Evolutionary conservation across 1,139 yeast genomes (phyloP).

Genomic region (Magnusiomyces suaveolens): DNA sequence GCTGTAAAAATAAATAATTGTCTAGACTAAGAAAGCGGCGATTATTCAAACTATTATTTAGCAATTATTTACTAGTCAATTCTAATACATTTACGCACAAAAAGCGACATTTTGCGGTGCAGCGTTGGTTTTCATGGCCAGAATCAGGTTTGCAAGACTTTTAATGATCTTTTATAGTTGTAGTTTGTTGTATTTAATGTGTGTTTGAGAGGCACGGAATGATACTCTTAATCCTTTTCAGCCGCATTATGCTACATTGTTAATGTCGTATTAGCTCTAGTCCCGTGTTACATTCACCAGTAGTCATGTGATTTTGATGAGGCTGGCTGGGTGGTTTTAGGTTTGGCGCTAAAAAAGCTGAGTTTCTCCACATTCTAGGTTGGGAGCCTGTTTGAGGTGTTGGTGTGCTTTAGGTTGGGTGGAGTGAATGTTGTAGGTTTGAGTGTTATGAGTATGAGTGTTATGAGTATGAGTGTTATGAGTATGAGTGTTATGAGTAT

Average conservation of each 20-base stretch:
- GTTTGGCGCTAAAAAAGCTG: not conserved
- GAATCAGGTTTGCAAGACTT: no score
- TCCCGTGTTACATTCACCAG: not conserved
- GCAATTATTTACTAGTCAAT: not conserved
- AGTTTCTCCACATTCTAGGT: not conserved
- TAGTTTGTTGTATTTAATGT: not conserved
- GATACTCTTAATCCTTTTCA: not conserved
- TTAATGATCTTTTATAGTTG: no score
- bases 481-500: no score
- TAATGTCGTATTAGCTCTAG: not conserved
- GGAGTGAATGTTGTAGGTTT: not conserved
- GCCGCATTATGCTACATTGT: not conserved
- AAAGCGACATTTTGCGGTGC: no score
- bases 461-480: no score
- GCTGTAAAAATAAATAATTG: no score
- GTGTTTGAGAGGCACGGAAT: not conserved
- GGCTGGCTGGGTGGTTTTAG: not conserved
- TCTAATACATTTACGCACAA: no score
- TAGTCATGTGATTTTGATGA: not conserved
- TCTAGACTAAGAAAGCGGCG: not conserved
- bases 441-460: no score
- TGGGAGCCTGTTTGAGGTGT: not conserved
- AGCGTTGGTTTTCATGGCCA: no score
- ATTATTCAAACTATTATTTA: no score
- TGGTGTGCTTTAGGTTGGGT: not conserved